Conservation (phyloP, 352 stramenopile species). For the Phytophthora lateralis region DNA sequence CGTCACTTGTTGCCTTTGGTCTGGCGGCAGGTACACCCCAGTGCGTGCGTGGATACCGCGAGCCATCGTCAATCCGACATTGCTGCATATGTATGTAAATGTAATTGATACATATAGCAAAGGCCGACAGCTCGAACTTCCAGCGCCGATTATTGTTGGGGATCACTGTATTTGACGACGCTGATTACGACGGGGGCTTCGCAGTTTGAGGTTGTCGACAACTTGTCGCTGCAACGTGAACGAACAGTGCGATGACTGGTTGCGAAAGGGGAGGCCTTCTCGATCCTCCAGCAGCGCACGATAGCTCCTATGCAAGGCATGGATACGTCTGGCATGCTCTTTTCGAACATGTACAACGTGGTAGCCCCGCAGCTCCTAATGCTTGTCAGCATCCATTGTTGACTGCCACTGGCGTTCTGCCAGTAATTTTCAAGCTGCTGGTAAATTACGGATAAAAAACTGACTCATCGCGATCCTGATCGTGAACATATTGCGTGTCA, state of each 20-base stretch:
- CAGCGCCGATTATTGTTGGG: neutral
- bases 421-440: no score
- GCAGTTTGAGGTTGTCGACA: neutral
- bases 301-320: constrained; percentile 4
- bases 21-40: constrained; percentile 2
- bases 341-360: no score
- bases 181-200: neutral
- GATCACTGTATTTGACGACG: neutral
- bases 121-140: neutral
- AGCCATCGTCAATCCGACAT: neutral
- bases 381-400: no score
- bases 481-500: neutral
- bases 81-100: no score
- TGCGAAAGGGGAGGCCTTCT: no score
- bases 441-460: no score
- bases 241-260: no score
- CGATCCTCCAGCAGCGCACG: neutral
- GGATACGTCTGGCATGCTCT: neutral
- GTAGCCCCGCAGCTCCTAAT: no score
- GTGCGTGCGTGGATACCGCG: neutral
- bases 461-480: no score
- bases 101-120: no score
- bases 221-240: neutral
- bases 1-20: constrained; percentile 6
- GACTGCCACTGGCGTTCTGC: no score